A percentile compares a stretch with the other conserved stretches of the same genome.
phyloP scores from a whole-genome alignment of 306 rosid genomes.

The Dryas alaskensis region DNA sequence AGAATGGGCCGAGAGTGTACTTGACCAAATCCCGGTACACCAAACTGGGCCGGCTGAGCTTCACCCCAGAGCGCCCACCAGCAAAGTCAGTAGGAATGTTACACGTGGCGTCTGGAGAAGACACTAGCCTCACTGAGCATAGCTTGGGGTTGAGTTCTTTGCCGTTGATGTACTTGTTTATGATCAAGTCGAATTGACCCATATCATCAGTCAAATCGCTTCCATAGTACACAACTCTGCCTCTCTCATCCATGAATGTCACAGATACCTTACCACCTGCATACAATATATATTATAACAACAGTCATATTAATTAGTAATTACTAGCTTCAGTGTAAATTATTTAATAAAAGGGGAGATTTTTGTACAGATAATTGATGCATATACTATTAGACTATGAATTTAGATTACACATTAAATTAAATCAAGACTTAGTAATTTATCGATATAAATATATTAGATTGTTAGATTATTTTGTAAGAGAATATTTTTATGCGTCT shows the following conservation, averaged over 20 bases:
- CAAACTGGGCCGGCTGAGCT: constrained; percentile 41
- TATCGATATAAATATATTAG: no score
- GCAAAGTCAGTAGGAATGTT: constrained; percentile 63
- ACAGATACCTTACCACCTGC: constrained; percentile 64
- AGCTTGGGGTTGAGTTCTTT: constrained; percentile 44
- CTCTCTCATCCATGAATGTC: constrained; percentile 69
- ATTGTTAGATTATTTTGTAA: no score
- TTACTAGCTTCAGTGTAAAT: no score
- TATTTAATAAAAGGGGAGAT: no score
- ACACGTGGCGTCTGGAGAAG: constrained; percentile 70
- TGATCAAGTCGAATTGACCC: constrained; percentile 53
- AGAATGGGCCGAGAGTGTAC: constrained; percentile 49
- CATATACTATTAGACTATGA: no score
- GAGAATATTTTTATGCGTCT: no score
- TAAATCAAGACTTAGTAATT: no score
- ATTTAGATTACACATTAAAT: no score
- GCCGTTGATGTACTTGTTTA: constrained; percentile 34
- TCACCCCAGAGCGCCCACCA: constrained; percentile 54
- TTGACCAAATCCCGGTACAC: constrained; percentile 46
- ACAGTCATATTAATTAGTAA: no score
- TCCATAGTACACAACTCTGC: constrained; percentile 50
- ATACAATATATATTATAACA: no score
- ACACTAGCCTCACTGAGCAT: constrained; percentile 64
- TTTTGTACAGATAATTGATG: no score
- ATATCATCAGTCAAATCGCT: constrained; percentile 67